Conservation (phyloP, 495 filamentous ascomycete species). For the Umbilicaria muhlenbergii region DNA sequence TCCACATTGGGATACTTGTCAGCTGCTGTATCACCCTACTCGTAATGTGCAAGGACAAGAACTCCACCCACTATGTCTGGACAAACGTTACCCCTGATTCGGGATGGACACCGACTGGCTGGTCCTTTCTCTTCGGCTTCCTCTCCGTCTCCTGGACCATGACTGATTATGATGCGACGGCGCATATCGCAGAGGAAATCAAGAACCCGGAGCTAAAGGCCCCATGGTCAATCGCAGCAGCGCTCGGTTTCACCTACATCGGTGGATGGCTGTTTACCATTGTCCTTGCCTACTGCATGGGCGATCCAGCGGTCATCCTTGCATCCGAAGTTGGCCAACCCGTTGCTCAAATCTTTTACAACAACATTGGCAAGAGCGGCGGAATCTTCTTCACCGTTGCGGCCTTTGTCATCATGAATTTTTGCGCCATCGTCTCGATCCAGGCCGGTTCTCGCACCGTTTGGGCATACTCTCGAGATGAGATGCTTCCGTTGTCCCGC, state of each 20-base stretch:
- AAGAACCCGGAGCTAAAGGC: conserved; percentile 40
- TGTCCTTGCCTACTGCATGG: conserved; percentile 46
- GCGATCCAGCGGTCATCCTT: conserved; percentile 30
- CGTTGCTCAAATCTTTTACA: conserved; percentile 49
- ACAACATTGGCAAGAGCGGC: conserved; percentile 38
- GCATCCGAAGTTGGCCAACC: conserved; percentile 34
- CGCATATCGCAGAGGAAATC: conserved; percentile 50
- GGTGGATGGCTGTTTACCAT: conserved; percentile 48
- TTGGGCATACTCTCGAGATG: conserved; percentile 46
- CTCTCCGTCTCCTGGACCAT: conserved; percentile 49
- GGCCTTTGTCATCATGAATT: conserved; percentile 40
- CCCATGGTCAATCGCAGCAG: conserved; percentile 43
- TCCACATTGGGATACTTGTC: conserved; percentile 43
- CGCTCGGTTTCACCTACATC: conserved; percentile 45
- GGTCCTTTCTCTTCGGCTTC: conserved; percentile 56
- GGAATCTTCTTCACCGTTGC: conserved; percentile 45
- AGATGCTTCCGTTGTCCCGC: conserved; percentile 35
- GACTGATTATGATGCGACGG: conserved; percentile 34
- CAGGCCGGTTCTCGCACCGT: conserved; percentile 46
- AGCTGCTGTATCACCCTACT: conserved; percentile 44
- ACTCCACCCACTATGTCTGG: conserved; percentile 45
- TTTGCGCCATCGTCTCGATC: conserved; percentile 45
- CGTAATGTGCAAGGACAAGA: conserved; percentile 40
- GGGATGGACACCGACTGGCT: conserved; percentile 48
- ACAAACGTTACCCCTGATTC: conserved; percentile 41